Conservation (phyloP, 345 rosid species). For the Abelmoschus esculentus region DNA sequence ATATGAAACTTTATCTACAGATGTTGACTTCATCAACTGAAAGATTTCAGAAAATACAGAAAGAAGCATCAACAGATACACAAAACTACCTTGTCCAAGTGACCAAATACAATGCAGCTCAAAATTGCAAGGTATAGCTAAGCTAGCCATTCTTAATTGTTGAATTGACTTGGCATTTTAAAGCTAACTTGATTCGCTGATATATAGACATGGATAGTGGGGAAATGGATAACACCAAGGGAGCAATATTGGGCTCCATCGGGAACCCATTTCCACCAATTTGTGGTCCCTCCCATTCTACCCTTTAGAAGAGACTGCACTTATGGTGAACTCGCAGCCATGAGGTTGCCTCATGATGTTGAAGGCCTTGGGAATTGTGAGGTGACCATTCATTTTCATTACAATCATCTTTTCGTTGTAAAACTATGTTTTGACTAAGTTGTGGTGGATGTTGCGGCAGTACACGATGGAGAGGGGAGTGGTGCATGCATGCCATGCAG, state of each 20-base stretch:
- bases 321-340: constrained; percentile 92
- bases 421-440: background rate
- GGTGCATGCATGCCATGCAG: constrained; percentile 98
- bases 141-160: background rate
- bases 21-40: constrained; percentile 86
- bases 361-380: constrained; percentile 86
- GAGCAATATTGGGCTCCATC: constrained; percentile 93
- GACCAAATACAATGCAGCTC: constrained; percentile 84
- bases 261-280: constrained; percentile 93
- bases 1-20: constrained; percentile 22
- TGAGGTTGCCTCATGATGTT: constrained; percentile 82
- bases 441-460: constrained; percentile 32
- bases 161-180: background rate
- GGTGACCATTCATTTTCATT: constrained; percentile 28
- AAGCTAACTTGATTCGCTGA: too few relatives aligned
- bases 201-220: constrained; percentile 91
- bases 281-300: constrained; percentile 89
- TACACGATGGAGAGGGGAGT: constrained; percentile 95
- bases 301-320: constrained; percentile 71
- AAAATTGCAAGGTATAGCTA: constrained; percentile 58
- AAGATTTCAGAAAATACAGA: constrained; percentile 77
- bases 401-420: too few relatives aligned
- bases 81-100: constrained; percentile 82
- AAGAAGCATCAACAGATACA: constrained; percentile 65
- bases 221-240: constrained; percentile 87